A percentile compares a stretch with the other conserved stretches of the same genome.
These are phyloP conservation scores for Aspergillus ochraceoroseus DNA, from an alignment of 2,329 filamentous ascomycete genomes.

Conservation along the genomic window DNA sequence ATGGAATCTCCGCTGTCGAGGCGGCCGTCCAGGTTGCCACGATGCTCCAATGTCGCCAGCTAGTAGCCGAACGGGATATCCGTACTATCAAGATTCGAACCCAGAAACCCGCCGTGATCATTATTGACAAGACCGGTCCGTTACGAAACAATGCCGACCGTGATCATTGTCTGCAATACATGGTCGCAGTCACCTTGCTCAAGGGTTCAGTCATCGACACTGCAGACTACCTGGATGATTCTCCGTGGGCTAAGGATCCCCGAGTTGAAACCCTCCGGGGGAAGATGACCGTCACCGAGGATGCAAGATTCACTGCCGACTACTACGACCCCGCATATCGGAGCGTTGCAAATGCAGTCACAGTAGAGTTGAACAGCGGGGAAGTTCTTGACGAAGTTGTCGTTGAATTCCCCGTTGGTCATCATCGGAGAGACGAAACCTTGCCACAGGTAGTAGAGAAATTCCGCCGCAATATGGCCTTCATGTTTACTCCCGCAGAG, in stretches of 20 bases:
- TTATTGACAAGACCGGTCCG: conserved; percentile 27
- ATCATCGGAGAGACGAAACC: conserved; percentile 20
- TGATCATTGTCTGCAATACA: conserved; percentile 29
- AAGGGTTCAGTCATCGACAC: conserved; percentile 21
- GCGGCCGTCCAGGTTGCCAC: conserved; percentile 18
- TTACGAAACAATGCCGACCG: conserved; percentile 25
- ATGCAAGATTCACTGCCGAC: conserved; percentile 24
- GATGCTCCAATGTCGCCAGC: conserved; percentile 8
- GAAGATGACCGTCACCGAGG: conserved; percentile 24
- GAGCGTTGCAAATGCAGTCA: conserved; percentile 21
- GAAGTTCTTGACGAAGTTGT: conserved; percentile 22
- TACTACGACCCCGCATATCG: conserved; percentile 20
- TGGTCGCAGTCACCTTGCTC: conserved; percentile 25
- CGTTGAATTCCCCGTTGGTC: conserved; percentile 35
- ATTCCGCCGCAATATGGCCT: conserved; percentile 20
- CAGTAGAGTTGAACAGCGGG: conserved; percentile 20
- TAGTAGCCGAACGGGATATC: conserved; percentile 15
- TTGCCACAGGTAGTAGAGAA: conserved; percentile 20
- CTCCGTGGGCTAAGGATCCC: conserved; percentile 15
- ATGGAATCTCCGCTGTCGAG: conserved; percentile 25
- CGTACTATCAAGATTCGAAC: conserved; percentile 23
- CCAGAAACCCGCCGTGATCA: conserved; percentile 20
- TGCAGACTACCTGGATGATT: conserved; percentile 22
- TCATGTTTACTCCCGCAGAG: conserved; percentile 7
- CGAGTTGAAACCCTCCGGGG: conserved; percentile 17